Evolutionary conservation across 2,329 filamentous ascomycete species (phyloP), one percentile per base, ranked within the genome.

Genomic region (Aureobasidium leucospermi): DNA sequence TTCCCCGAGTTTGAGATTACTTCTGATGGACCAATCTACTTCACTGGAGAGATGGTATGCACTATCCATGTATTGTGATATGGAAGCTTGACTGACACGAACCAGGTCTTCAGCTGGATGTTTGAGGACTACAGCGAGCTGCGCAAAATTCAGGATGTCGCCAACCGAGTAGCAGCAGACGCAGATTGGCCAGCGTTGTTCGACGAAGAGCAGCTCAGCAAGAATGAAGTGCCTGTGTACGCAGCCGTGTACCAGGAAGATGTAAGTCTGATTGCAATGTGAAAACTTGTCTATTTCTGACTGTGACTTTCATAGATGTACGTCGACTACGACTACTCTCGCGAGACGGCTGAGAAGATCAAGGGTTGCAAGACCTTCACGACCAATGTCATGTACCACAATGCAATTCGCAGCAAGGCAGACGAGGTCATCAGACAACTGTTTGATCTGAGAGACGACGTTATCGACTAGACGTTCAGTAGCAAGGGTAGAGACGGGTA

Each of bases 301-400:
- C 23, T 23, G 23, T 23, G 3, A 23, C 2, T 23, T 23, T 91
- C 96, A 1, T 13, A 56, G 52, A 94, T 96, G 89, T 96, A 95
- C 68, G 92, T 97, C 32, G 88, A 95, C 68, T 88, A 83, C 65
- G 83, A 84, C 6, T 76, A 91, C 58, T 87, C 89, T 8, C 80
- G 83, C 66, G 84, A 88, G 66, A 95, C 90, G 15, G 90, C 89
- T 9, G 76, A 76, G 42, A 82, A 85, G 68, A 88, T 96, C 70
- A 87, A 83, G 70, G 86, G 85, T 1, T 87, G 84, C 69, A 91
- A 90, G 75, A 85, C 89, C 42, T 94, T 87, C 67, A 84, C 94
- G 68, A 96, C 90, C 41, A 96, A 96, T 70, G 79, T 81, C 28
- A 83, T 96, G 80, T 94, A 94, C 69, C 93, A 97, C 73, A 87